These are phyloP conservation scores for Auriscalpium orientale DNA, from an alignment of 768 basidiomycete species.

Conservation along the genomic window DNA sequence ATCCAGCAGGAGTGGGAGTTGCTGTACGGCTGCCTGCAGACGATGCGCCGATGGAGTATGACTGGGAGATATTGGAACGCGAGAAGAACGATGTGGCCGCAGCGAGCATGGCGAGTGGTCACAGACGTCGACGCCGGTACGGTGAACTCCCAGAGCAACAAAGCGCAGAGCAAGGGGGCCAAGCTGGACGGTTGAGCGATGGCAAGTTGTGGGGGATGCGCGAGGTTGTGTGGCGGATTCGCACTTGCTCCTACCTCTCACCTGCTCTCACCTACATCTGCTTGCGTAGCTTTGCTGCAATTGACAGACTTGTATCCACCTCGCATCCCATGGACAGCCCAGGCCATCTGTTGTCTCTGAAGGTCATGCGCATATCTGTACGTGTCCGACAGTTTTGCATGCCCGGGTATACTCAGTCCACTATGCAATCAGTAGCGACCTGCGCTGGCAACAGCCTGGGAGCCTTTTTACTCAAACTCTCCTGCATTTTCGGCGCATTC, in stretches of 20 bases:
- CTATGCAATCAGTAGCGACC: slow-evolving; percentile 47
- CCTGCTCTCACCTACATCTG: not conserved
- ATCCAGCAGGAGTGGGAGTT: slow-evolving; percentile 28
- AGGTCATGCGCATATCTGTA: slow-evolving; percentile 86
- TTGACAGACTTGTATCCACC: not conserved
- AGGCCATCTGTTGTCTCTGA: slow-evolving; percentile 65
- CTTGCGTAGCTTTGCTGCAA: too few relatives aligned
- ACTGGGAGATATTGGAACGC: slow-evolving; percentile 73
- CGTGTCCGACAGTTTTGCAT: slow-evolving; percentile 26
- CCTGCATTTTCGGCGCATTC: slow-evolving; percentile 78
- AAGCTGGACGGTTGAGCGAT: too few relatives aligned
- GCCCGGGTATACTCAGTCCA: slow-evolving; percentile 1
- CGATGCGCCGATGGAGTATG: slow-evolving; percentile 54
- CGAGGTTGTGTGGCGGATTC: too few relatives aligned
- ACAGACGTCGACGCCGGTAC: not conserved
- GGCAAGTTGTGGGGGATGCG: too few relatives aligned
- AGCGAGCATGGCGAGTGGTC: slow-evolving; percentile 48
- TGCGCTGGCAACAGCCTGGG: slow-evolving; percentile 67
- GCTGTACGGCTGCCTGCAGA: slow-evolving; percentile 26
- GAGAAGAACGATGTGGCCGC: slow-evolving; percentile 80
- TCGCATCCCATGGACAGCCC: slow-evolving; percentile 39
- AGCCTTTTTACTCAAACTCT: slow-evolving; percentile 81
- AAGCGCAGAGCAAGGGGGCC: too few relatives aligned
- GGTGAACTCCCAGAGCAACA: too few relatives aligned
- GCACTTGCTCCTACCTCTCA: not conserved